These are phyloP conservation scores for Cucurbita argyrosperma DNA, from an alignment of 306 rosid species.

Conservation along the genomic window DNA sequence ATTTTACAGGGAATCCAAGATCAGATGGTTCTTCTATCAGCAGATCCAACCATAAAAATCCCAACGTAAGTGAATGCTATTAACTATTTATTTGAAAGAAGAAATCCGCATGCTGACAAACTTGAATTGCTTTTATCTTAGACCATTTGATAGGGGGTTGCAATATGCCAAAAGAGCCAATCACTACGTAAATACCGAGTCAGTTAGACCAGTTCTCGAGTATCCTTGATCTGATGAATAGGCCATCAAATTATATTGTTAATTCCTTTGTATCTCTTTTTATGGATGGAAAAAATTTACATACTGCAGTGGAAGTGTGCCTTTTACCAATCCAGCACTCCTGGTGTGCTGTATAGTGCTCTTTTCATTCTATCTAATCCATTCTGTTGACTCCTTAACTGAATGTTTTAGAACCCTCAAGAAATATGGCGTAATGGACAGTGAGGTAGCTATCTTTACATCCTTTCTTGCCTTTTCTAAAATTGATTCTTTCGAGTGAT, in stretches of 20 bases:
- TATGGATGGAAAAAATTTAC: background rate
- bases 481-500: background rate
- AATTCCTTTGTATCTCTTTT: background rate
- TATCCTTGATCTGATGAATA: conserved; percentile 39
- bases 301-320: background rate
- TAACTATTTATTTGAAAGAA: conserved; percentile 1
- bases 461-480: background rate
- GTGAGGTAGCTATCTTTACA: conserved; percentile 48
- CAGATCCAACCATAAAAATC: conserved; percentile 58
- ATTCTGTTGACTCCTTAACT: conserved; percentile 39
- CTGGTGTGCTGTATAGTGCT: background rate
- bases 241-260: background rate
- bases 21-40: conserved; percentile 52
- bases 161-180: conserved; percentile 47
- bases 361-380: background rate
- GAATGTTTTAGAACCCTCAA: conserved; percentile 38
- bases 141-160: conserved; percentile 73
- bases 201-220: conserved; percentile 47
- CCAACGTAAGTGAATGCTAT: conserved; percentile 38
- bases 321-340: background rate
- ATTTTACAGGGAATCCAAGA: conserved; percentile 58
- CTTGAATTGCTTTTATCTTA: conserved; percentile 14
- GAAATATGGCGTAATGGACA: conserved; percentile 36
- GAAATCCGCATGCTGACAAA: conserved; percentile 1
- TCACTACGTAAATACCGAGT: conserved; percentile 28